phyloP scores from a whole-genome alignment of 2,329 filamentous ascomycete species.

The Pseudocercospora fijiensis region DNA sequence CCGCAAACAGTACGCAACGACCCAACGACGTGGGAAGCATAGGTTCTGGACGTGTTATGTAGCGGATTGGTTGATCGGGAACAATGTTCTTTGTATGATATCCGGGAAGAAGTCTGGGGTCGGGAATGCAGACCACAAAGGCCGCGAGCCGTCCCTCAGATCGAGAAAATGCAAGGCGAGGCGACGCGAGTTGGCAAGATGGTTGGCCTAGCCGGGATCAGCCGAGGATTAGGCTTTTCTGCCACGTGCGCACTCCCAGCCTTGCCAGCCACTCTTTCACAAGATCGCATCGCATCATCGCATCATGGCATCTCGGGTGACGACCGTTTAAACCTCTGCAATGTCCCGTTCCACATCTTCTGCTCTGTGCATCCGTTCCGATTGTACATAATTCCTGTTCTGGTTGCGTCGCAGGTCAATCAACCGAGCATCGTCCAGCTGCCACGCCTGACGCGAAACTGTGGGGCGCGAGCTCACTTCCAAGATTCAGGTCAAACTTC shows the following conservation, averaged over 20 bases:
- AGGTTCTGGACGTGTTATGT: neutral
- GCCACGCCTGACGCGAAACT: neutral
- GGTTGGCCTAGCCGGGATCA: neutral
- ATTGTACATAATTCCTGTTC: neutral
- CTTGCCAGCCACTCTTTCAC: neutral
- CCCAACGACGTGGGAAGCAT: neutral
- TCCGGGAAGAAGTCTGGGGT: neutral
- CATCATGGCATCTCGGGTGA: neutral
- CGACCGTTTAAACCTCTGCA: neutral
- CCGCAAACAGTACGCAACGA: neutral
- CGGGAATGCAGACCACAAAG: neutral
- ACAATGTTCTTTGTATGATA: neutral
- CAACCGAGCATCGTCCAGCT: neutral
- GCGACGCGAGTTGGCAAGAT: neutral
- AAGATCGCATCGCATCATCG: too few relatives aligned
- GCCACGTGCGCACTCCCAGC: neutral
- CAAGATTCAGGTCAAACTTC: constrained; percentile 1
- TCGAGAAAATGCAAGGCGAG: neutral
- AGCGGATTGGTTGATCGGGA: neutral
- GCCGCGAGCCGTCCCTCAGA: neutral
- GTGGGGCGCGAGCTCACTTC: neutral
- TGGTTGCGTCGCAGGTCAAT: neutral
- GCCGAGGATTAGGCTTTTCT: neutral
- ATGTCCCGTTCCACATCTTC: neutral
- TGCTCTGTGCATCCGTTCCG: neutral